Percentiles rank a stretch among this genome's conserved stretches.
Evolutionary conservation across 1,284 basidiomycete genomes (phyloP).

Genomic region (Pascua sp.): DNA sequence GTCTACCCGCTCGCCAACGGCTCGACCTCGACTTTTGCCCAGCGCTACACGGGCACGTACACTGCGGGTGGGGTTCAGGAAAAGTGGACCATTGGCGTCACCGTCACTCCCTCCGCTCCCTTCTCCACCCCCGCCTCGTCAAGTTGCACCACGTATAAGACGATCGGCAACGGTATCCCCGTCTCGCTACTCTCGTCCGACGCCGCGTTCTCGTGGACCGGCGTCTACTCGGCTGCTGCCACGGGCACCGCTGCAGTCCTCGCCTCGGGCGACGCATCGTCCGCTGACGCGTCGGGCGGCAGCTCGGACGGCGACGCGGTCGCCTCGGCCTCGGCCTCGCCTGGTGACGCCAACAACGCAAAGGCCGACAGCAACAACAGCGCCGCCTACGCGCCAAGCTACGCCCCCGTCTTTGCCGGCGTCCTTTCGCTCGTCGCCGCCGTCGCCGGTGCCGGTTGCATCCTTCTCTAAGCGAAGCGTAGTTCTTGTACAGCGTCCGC

Average conservation of each 20-base stretch:
- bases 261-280: background rate
- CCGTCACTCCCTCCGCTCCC: constrained; percentile 42
- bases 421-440: constrained; percentile 28
- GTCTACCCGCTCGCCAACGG: constrained; percentile 44
- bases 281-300: background rate
- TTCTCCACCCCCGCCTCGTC: constrained; percentile 45
- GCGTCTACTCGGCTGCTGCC: background rate
- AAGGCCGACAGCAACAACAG: constrained; percentile 19
- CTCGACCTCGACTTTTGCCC: constrained; percentile 48
- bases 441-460: constrained; percentile 36
- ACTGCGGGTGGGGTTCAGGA: constrained; percentile 24
- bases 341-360: constrained; percentile 27
- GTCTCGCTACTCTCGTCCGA: constrained; percentile 21
- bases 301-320: background rate
- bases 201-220: constrained; percentile 16
- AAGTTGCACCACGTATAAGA: constrained; percentile 47
- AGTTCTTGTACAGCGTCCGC: background rate
- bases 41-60: constrained; percentile 50
- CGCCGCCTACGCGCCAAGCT: constrained; percentile 14
- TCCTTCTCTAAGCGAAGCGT: constrained; percentile 34
- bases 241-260: constrained; percentile 19
- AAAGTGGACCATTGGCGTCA: constrained; percentile 44
- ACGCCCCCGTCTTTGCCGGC: constrained; percentile 21
- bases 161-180: constrained; percentile 39
- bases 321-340: constrained; percentile 9